These are phyloP conservation scores for Tritrichomonas foetus DNA, from an alignment of 208 protist species.

Conservation along the genomic window DNA sequence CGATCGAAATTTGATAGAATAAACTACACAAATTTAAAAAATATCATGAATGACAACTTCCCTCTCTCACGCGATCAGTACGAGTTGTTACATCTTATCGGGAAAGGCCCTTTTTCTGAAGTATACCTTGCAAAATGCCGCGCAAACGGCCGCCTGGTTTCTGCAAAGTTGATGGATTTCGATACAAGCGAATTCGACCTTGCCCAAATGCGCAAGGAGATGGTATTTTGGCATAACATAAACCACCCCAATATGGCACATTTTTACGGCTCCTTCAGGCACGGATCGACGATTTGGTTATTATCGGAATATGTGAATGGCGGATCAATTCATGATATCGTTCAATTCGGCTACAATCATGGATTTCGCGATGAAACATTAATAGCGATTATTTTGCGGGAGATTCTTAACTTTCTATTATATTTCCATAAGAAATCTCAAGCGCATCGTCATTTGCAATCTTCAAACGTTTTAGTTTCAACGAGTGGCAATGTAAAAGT, in stretches of 20 bases:
- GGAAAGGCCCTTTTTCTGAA: background rate
- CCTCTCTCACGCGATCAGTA: background rate
- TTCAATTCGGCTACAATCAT: background rate
- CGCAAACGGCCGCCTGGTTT: background rate
- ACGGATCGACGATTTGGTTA: background rate
- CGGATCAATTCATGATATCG: background rate
- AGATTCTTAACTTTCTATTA: slow-evolving; percentile 45
- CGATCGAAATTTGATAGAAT: too few species aligned
- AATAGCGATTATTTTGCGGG: slow-evolving; percentile 50
- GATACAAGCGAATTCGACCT: background rate
- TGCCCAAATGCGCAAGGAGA: background rate
- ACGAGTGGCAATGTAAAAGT: slow-evolving; percentile 53
- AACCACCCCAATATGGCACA: background rate
- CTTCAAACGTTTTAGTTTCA: slow-evolving; percentile 53
- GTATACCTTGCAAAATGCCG: background rate
- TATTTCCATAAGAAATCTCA: slow-evolving; percentile 50
- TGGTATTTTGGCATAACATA: background rate
- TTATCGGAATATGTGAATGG: slow-evolving; percentile 24
- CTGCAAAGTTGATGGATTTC: slow-evolving; percentile 17
- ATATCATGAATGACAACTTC: too few species aligned
- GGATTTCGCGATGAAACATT: slow-evolving; percentile 37
- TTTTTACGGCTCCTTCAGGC: slow-evolving; percentile 6
- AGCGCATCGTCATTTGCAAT: slow-evolving; percentile 53
- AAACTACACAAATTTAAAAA: too few species aligned
- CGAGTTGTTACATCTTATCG: background rate